Evolutionary conservation across 164 flowering plant species (phyloP).

Genomic region (Vitis rotundifolia): DNA sequence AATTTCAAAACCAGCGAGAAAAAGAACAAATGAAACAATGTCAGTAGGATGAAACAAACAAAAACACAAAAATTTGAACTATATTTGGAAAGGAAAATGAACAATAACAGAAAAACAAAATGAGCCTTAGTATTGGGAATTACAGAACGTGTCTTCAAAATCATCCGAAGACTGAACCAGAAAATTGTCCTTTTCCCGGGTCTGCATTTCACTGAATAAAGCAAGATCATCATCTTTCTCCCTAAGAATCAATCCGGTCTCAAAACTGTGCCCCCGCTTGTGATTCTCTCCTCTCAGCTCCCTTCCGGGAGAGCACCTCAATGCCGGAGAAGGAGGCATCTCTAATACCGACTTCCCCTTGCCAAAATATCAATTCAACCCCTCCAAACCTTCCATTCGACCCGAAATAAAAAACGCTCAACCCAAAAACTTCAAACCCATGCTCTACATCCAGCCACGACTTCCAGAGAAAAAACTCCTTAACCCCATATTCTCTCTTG

Average conservation of each 20-base stretch:
- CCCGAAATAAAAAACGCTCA: slow-evolving; percentile 2
- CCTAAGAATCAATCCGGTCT: slow-evolving; percentile 49
- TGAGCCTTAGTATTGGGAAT: slow-evolving; percentile 18
- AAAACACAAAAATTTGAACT: not conserved
- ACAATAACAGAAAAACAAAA: slow-evolving; percentile 5
- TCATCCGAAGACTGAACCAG: slow-evolving; percentile 76
- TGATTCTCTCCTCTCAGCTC: slow-evolving; percentile 52
- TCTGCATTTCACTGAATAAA: slow-evolving; percentile 80
- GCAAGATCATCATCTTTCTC: slow-evolving; percentile 93
- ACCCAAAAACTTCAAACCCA: slow-evolving; percentile 2
- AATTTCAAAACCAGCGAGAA: slow-evolving; percentile 4
- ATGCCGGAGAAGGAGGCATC: slow-evolving; percentile 88
- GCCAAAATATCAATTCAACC: slow-evolving; percentile 9
- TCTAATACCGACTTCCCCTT: slow-evolving; percentile 17
- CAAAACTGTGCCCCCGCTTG: slow-evolving; percentile 80
- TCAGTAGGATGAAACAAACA: slow-evolving; percentile 7
- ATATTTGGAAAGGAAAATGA: not conserved
- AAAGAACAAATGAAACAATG: not conserved
- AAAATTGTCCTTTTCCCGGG: slow-evolving; percentile 68
- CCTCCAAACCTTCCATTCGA: not conserved
- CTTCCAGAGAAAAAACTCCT: not conserved
- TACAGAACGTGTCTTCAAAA: slow-evolving; percentile 78
- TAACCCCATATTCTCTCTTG: not conserved
- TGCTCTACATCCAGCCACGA: slow-evolving; percentile 8
- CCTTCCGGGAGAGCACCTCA: slow-evolving; percentile 69